phyloP scores from a whole-genome alignment of 1,284 basidiomycete species.

The Stereum hirsutum region DNA sequence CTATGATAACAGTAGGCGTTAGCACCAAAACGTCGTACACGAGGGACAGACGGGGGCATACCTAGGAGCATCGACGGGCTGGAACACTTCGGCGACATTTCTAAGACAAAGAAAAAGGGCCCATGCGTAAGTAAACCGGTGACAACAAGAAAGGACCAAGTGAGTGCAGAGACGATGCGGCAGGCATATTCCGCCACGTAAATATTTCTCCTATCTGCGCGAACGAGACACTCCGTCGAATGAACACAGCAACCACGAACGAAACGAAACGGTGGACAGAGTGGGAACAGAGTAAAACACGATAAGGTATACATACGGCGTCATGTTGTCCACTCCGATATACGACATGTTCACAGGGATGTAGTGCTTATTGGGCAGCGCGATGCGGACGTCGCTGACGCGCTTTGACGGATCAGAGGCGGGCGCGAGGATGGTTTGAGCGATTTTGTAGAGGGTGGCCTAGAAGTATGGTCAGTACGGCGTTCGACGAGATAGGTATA shows the following conservation, averaged over 20 bases:
- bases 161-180: neutral
- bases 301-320: constrained; percentile 27
- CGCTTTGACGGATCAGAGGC: too few species aligned
- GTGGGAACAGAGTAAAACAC: constrained; percentile 3
- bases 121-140: neutral
- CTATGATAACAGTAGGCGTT: constrained; percentile 16
- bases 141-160: neutral
- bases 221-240: neutral
- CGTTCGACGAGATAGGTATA: too few species aligned
- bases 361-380: constrained; percentile 92
- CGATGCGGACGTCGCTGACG: constrained; percentile 62
- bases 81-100: constrained; percentile 73
- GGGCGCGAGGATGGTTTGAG: constrained; percentile 58
- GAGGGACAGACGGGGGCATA: constrained; percentile 17
- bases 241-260: neutral
- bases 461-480: constrained; percentile 27
- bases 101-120: constrained; percentile 26
- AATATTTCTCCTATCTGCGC: neutral
- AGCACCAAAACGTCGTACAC: neutral
- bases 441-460: constrained; percentile 92
- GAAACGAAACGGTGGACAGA: constrained; percentile 1
- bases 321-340: constrained; percentile 40
- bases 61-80: constrained; percentile 75
- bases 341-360: constrained; percentile 76
- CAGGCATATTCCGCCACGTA: neutral